Base-by-base conservation (phyloP, 2,329 filamentous ascomycete species). In the Colletotrichum cereale region DNA sequence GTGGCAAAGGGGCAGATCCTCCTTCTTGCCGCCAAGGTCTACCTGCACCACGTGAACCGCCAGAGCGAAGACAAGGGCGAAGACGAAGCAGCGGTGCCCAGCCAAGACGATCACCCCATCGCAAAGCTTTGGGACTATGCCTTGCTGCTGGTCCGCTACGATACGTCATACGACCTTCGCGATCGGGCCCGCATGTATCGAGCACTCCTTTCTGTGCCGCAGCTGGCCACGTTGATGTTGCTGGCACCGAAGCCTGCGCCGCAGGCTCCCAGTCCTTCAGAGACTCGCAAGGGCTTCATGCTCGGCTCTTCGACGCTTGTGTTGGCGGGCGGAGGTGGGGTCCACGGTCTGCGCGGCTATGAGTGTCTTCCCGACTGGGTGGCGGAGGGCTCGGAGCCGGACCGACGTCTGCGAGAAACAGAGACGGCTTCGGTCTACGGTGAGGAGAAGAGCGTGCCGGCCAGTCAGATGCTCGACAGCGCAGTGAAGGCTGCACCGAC, bases 231-330 rank as follows among this genome's bases (percentile, higher is more conserved):
- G 0, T 86, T 99, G 18, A 92, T 98, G 80, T 90, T 99, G 0
- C 88, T 98, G 2, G 96, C 96, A 0, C 95, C 96, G 0, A 99
- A 99, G 79, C 96, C 96, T 0, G 94, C 96, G 0, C 96, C 96
- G 0, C 94, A 97, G 72, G 92, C 93, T 0, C 95, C 95, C 0
- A 97, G 93, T 71, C 96, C 96, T 0, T 97, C 94, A 0, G 95
- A 97, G 79, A 91, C 89, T 3, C 89, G 95, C 42, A 93, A 91
- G 74, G 91, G 90, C 0, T 92, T 96, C 69, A 86, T 92, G 1
- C 86, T 99, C 0, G 96, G 96, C 14, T 96, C 94, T 3, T 90
- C 96, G 1, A 96, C 94, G 21, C 87, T 98, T 0, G 92, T 98
- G 0, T 85, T 98, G 14, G 95, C 93, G 1, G 90, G 91, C 1